Evolutionary conservation across 306 rosid genomes (phyloP), one percentile per base, ranked within the genome.

Genomic region (Malus sylvestris): DNA sequence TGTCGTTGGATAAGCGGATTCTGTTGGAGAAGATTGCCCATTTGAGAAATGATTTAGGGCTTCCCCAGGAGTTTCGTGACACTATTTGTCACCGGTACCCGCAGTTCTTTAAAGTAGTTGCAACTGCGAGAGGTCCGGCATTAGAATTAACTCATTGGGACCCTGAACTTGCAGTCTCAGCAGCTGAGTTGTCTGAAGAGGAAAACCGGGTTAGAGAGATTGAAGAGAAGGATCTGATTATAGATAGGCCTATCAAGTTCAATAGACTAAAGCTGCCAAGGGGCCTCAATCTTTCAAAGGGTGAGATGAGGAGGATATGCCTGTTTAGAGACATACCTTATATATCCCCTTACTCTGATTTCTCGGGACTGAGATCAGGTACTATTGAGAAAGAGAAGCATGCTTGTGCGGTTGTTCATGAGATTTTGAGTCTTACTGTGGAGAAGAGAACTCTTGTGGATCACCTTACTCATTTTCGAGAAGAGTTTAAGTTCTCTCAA

Each of bases 111-210:
- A 84, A 79, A 82, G 93, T 93, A 64, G 97, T 91, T 69, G 86
- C 87, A 55, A 93, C 98, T 23, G 91, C 67, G 46, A 65, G 89
- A 18, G 98, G 98, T 38, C 96, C 92, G 7, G 93, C 97, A 0
- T 84, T 93, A 40, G 98, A 93, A 46, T 87, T 93, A 81, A 93
- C 93, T 44, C 91, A 89, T 73, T 91, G 97, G 98, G 98, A 93
- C 84, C 96, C 98, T 16, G 87, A 93, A 79, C 91, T 93, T 77
- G 98, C 97, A 4, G 93, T 93, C 78, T 91, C 97, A 23, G 98
- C 96, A 0, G 91, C 93, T 13, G 97, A 93, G 89, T 64, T 93
- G 60, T 68, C 95, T 15, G 93, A 77, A 7, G 97, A 91, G 65
- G 98, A 93, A 19, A 93, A 88, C 46, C 87, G 76, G 33, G 79